phyloP scores from a whole-genome alignment of 2,329 filamentous ascomycete species.

The Trichoderma hamatum region DNA sequence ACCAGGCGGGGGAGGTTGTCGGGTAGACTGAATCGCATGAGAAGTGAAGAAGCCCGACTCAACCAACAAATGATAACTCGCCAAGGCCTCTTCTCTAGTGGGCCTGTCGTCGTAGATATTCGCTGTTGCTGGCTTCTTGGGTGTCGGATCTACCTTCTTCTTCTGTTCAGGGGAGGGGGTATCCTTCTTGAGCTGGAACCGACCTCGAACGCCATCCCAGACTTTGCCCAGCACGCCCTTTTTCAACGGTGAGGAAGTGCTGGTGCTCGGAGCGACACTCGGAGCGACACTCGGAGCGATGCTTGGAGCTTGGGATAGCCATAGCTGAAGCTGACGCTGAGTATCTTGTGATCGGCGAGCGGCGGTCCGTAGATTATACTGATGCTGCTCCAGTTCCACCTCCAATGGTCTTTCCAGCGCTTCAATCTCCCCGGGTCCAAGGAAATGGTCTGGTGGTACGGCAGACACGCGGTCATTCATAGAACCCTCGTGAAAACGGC shows the following conservation, averaged over 20 bases:
- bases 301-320: conserved; percentile 7
- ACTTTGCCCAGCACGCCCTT: conserved; percentile 43
- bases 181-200: conserved; percentile 38
- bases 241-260: not conserved
- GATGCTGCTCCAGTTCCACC: conserved; percentile 17
- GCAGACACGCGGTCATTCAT: conserved; percentile 81
- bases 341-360: conserved; percentile 16
- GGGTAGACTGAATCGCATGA: conserved; percentile 60
- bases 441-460: conserved; percentile 69
- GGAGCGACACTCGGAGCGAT: conserved; percentile 8
- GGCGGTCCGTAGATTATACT: conserved; percentile 3
- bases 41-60: conserved; percentile 61
- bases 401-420: conserved; percentile 37
- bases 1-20: conserved; percentile 43
- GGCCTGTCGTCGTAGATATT: conserved; percentile 34
- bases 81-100: conserved; percentile 55
- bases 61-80: conserved; percentile 60
- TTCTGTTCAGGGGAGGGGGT: conserved; percentile 33
- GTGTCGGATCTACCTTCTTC: conserved; percentile 26
- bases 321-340: conserved; percentile 23
- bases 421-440: conserved; percentile 48
- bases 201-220: conserved; percentile 45
- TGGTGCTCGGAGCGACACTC: conserved; percentile 9
- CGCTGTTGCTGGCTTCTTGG: conserved; percentile 1
- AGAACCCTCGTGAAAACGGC: conserved; percentile 76